phyloP scores from a whole-genome alignment of 495 filamentous ascomycete species.

The Collariella sp. region DNA sequence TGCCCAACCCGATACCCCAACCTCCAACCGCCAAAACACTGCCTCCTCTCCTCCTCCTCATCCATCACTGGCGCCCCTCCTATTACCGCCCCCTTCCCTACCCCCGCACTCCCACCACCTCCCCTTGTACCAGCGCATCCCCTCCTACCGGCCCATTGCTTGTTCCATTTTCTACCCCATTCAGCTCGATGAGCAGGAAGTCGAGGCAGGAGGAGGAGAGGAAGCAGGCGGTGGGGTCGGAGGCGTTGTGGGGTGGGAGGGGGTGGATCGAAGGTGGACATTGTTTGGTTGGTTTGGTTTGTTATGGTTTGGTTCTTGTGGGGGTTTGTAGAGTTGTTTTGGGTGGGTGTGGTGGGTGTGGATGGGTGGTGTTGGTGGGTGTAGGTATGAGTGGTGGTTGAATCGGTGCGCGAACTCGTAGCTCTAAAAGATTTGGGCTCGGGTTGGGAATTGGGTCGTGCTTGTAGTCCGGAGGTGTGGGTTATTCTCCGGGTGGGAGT shows the following conservation, averaged over 20 bases:
- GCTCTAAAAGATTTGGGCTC: too few species aligned
- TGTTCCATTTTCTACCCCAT: not conserved
- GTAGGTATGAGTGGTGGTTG: not conserved
- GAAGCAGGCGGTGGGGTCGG: conserved; percentile 70
- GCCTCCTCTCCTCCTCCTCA: conserved; percentile 77
- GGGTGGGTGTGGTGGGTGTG: not conserved
- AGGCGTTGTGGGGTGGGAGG: conserved; percentile 60
- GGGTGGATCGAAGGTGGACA: conserved; percentile 66
- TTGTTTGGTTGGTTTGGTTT: conserved; percentile 26
- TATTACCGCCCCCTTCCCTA: conserved; percentile 26
- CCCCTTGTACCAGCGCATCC: conserved; percentile 22
- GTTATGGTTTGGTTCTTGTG: not conserved
- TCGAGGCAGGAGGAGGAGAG: conserved; percentile 77
- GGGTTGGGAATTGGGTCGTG: too few species aligned
- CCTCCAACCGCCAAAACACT: conserved; percentile 75
- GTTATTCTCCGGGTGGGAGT: too few species aligned
- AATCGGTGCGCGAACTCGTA: too few species aligned
- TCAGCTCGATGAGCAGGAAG: conserved; percentile 78
- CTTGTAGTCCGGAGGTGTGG: too few species aligned
- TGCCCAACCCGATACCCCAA: conserved; percentile 89
- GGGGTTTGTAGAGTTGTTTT: not conserved
- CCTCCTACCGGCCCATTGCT: not conserved
- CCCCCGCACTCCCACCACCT: conserved; percentile 65
- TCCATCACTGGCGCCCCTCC: conserved; percentile 29
- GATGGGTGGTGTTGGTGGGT: too few species aligned